These are phyloP conservation scores for Rhododendron simsii DNA, from an alignment of 148 eudicot species.

Conservation along the genomic window DNA sequence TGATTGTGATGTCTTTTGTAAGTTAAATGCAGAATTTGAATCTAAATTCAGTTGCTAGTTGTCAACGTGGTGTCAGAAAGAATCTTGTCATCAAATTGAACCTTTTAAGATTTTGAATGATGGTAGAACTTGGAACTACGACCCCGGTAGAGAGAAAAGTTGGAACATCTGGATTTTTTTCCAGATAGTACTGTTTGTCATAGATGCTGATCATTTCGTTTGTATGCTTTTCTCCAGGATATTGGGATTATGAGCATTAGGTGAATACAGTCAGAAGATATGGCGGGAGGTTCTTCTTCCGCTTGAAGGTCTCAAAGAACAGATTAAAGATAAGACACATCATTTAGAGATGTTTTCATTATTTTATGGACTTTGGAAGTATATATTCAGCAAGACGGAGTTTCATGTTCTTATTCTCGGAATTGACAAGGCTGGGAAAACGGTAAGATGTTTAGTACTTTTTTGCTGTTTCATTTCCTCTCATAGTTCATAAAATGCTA, in stretches of 20 bases:
- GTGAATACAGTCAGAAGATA: not conserved
- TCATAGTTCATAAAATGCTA: not conserved
- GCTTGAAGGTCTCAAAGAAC: slow-evolving; percentile 2
- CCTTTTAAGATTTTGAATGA: not conserved
- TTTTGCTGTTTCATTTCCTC: not conserved
- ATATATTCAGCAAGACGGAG: slow-evolving; percentile 83
- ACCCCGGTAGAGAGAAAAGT: not conserved
- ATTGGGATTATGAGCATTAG: slow-evolving; percentile 1
- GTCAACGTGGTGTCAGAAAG: not conserved
- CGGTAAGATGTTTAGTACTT: slow-evolving; percentile 39
- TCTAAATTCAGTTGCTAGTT: not conserved
- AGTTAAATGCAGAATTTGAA: not conserved
- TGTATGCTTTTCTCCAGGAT: slow-evolving; percentile 9
- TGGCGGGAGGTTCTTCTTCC: slow-evolving; percentile 1
- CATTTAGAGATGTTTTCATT: slow-evolving; percentile 72
- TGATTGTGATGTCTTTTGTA: not conserved
- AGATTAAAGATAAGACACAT: not conserved
- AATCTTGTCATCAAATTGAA: not conserved
- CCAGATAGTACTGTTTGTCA: not conserved
- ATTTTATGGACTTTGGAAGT: slow-evolving; percentile 83
- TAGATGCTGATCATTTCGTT: not conserved
- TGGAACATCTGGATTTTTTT: not conserved
- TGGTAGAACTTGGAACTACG: not conserved
- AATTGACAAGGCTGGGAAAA: slow-evolving; percentile 95
- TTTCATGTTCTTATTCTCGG: slow-evolving; percentile 92